A percentile compares a stretch with the other conserved stretches of the same genome.
These are phyloP conservation scores for Myriosclerotinia scirpicola DNA, from an alignment of 2,329 filamentous ascomycete species.

Conservation along the genomic window DNA sequence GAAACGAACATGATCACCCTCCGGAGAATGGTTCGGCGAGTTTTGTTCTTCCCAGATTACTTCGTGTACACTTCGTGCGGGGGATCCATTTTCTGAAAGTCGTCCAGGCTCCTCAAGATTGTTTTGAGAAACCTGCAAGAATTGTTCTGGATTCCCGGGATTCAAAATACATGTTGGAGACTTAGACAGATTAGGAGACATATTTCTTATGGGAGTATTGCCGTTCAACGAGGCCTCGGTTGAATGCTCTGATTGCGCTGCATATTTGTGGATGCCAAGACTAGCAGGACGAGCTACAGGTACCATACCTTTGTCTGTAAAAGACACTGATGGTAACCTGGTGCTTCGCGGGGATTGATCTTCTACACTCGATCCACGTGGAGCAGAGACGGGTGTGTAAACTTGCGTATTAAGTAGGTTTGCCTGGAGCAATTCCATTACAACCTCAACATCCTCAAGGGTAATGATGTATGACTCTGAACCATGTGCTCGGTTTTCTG, in stretches of 20 bases:
- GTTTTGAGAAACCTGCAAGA: constrained; percentile 2
- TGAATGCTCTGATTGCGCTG: constrained; percentile 5
- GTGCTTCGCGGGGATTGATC: constrained; percentile 7
- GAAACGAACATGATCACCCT: constrained; percentile 20
- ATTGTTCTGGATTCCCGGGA: not conserved
- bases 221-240: not conserved
- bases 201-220: not conserved
- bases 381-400: not conserved
- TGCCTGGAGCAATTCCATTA: constrained; percentile 28
- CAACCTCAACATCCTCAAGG: constrained; percentile 32
- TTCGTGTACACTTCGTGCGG: constrained; percentile 32
- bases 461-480: constrained; percentile 33
- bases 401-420: not conserved
- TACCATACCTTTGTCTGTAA: constrained; percentile 22
- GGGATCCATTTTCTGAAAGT: constrained; percentile 11
- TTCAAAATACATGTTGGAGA: not conserved
- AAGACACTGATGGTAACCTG: constrained; percentile 18
- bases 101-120: not conserved
- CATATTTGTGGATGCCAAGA: constrained; percentile 7
- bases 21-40: constrained; percentile 22
- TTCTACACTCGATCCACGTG: not conserved
- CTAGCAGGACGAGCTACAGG: not conserved
- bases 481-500: constrained; percentile 10
- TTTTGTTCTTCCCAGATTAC: constrained; percentile 33
- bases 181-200: not conserved